Percentiles rank a stretch among this genome's conserved stretches.
Conservation (phyloP, 495 filamentous ascomycete species). For the Pseudomonodictys pantanalensis region DNA sequence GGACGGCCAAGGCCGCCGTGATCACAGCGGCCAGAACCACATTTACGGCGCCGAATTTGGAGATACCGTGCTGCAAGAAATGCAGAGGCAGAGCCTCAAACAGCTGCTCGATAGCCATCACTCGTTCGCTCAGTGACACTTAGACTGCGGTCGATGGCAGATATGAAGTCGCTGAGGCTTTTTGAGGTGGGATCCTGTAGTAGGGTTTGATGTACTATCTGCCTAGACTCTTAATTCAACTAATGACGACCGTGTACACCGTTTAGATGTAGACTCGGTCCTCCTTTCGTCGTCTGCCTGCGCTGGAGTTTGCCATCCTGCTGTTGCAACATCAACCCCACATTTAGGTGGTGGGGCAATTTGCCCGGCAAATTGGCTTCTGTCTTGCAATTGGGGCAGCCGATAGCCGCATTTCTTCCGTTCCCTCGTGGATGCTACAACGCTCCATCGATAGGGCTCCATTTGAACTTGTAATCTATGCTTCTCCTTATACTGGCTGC, state of each 20-base stretch:
- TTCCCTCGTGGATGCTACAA: neutral
- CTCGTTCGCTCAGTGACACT: too few species aligned
- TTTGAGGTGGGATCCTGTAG: too few species aligned
- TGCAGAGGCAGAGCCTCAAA: slow-evolving; percentile 28
- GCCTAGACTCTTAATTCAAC: too few species aligned
- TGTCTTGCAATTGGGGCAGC: slow-evolving; percentile 4
- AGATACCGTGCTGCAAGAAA: slow-evolving; percentile 25
- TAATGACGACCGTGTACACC: too few species aligned
- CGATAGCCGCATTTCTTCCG: slow-evolving; percentile 13
- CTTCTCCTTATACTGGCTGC: too few species aligned
- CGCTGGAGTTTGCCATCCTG: neutral
- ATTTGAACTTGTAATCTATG: too few species aligned
- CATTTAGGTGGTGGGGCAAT: slow-evolving; percentile 26
- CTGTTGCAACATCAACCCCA: slow-evolving; percentile 14
- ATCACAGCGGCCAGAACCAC: slow-evolving; percentile 12
- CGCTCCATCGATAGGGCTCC: too few species aligned
- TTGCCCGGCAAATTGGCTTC: slow-evolving; percentile 17
- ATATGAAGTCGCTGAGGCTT: too few species aligned
- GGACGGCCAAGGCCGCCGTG: slow-evolving; percentile 2
- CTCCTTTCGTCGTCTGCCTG: neutral
- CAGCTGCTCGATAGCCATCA: slow-evolving; percentile 30
- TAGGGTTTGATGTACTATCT: too few species aligned
- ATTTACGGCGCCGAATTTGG: slow-evolving; percentile 22
- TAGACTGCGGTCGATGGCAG: too few species aligned
- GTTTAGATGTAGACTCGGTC: too few species aligned